phyloP scores from a whole-genome alignment of 805 yeast species.

The Metschnikowia santaceciliae region DNA sequence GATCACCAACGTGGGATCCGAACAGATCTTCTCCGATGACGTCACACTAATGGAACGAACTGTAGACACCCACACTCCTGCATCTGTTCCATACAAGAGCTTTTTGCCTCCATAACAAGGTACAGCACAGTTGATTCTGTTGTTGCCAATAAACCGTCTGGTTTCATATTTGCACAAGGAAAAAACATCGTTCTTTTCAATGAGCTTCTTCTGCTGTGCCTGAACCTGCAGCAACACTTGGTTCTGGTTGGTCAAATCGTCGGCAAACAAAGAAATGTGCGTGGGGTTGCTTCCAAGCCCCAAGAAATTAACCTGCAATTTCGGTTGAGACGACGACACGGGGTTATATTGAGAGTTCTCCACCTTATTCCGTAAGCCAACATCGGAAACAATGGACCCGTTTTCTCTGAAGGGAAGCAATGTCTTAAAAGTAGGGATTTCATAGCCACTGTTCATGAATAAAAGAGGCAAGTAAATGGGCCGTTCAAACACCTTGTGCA shows the following conservation, averaged over 20 bases:
- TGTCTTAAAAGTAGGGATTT: constrained; percentile 57
- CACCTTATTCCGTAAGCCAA: constrained; percentile 25
- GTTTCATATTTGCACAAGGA: constrained; percentile 72
- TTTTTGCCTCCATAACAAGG: constrained; percentile 95
- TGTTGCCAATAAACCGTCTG: constrained; percentile 65
- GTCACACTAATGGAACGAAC: constrained; percentile 51
- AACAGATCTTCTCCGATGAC: constrained; percentile 48
- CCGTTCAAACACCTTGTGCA: constrained; percentile 83
- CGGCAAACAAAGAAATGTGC: constrained; percentile 50
- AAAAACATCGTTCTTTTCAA: constrained; percentile 73
- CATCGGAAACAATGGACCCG: constrained; percentile 37
- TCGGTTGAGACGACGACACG: constrained; percentile 26
- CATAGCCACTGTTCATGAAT: constrained; percentile 73
- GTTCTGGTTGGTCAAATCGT: constrained; percentile 60
- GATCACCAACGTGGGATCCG: constrained; percentile 73
- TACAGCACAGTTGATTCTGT: constrained; percentile 84
- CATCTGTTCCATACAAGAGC: constrained; percentile 84
- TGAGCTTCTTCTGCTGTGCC: constrained; percentile 70
- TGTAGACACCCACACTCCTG: constrained; percentile 83
- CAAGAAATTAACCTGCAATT: constrained; percentile 48
- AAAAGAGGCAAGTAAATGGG: constrained; percentile 80
- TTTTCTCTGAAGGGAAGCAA: constrained; percentile 34
- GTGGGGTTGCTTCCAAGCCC: constrained; percentile 54
- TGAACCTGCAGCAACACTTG: constrained; percentile 76
- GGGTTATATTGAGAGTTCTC: constrained; percentile 27